These are phyloP conservation scores for Stemphylium vesicarium DNA, from an alignment of 2,329 filamentous ascomycete genomes.

Conservation along the genomic window DNA sequence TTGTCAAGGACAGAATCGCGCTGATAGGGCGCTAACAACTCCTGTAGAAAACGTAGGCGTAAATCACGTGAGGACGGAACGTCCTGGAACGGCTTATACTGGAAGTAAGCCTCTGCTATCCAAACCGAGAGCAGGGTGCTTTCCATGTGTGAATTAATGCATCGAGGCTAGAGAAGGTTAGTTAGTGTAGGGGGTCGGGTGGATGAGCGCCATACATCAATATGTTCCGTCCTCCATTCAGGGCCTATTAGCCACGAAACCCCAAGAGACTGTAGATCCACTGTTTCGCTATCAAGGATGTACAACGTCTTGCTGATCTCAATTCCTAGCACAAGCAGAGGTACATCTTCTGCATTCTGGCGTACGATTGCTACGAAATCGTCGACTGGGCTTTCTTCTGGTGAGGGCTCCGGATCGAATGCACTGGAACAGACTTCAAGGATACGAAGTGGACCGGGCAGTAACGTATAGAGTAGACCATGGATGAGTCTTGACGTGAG, in stretches of 20 bases:
- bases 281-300: not conserved
- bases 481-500: slow-evolving; percentile 3
- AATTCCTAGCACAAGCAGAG: not conserved
- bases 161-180: slow-evolving; percentile 1
- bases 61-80: not conserved
- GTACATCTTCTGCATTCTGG: not conserved
- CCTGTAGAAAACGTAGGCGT: slow-evolving; percentile 8
- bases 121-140: slow-evolving; percentile 2
- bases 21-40: slow-evolving; percentile 4
- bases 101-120: slow-evolving; percentile 7
- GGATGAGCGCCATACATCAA: not conserved
- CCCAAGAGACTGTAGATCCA: not conserved
- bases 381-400: not conserved
- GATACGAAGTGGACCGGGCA: slow-evolving; percentile 1
- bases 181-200: not conserved
- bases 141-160: not conserved
- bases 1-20: slow-evolving; percentile 4
- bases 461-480: not conserved
- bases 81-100: not conserved
- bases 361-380: not conserved
- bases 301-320: not conserved
- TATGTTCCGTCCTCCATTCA: slow-evolving; percentile 6
- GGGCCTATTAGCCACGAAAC: not conserved
- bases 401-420: not conserved
- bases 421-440: not conserved